Conservation (phyloP, 129 eudicot species). For the Ambrosia artemisiifolia region DNA sequence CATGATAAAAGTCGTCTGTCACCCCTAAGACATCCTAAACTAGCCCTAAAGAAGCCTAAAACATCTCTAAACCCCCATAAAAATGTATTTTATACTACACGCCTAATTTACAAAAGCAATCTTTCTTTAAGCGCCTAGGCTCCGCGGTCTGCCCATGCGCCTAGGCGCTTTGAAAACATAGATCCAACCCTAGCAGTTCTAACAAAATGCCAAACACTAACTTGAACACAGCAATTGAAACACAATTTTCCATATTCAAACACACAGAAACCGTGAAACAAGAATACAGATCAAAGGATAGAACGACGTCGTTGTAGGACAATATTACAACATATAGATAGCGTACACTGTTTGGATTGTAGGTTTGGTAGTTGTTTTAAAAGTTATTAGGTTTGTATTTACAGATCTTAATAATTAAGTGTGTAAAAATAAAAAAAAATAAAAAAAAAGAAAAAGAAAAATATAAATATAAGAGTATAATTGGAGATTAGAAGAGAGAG, state of each 20-base stretch:
- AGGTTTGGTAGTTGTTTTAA: neutral
- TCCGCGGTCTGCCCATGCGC: too few relatives aligned
- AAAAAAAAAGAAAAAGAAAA: too few relatives aligned
- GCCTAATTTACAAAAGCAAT: too few relatives aligned
- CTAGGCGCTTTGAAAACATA: too few relatives aligned
- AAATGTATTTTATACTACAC: too few relatives aligned
- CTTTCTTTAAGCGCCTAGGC: too few relatives aligned
- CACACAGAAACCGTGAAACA: neutral
- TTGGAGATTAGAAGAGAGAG: neutral
- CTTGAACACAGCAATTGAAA: neutral
- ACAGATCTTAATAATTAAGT: conserved; percentile 1
- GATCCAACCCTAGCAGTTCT: neutral
- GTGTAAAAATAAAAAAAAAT: too few relatives aligned
- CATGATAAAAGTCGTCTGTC: too few relatives aligned
- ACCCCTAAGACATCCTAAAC: neutral
- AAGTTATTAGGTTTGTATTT: conserved; percentile 10
- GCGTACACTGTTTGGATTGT: neutral
- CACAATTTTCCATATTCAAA: too few relatives aligned
- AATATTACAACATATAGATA: neutral
- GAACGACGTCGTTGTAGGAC: neutral
- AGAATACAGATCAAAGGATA: neutral
- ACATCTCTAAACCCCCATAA: too few relatives aligned
- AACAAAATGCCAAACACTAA: conserved; percentile 3
- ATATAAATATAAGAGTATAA: neutral
- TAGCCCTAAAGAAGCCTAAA: neutral